Percentiles rank a stretch among this genome's conserved stretches.
Conservation (phyloP, 495 filamentous ascomycete species). For the Aspergillus kassunensis region DNA sequence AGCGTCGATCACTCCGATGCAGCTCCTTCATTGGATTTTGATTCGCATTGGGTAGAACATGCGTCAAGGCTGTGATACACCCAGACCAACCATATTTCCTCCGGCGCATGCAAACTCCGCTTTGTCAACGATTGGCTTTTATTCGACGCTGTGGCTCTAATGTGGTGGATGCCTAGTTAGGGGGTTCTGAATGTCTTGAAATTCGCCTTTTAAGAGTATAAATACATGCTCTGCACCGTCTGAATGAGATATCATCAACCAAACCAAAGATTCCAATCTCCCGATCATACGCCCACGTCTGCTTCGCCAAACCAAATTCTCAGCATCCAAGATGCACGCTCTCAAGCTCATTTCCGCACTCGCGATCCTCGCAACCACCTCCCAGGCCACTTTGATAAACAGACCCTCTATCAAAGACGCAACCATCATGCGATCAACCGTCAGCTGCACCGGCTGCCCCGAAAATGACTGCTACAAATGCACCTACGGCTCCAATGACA, state of each 20-base stretch:
- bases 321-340: not conserved
- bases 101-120: too few relatives aligned
- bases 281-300: too few relatives aligned
- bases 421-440: constrained; percentile 12
- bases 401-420: constrained; percentile 14
- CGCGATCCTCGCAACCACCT: not conserved
- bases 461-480: constrained; percentile 11
- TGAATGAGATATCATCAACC: not conserved
- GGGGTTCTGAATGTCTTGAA: too few relatives aligned
- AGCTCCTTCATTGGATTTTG: not conserved
- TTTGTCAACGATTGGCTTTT: too few relatives aligned
- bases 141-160: too few relatives aligned
- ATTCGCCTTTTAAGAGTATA: not conserved
- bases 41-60: constrained; percentile 6
- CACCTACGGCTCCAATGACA: constrained; percentile 4
- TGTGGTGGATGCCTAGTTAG: too few relatives aligned
- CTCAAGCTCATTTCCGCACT: not conserved
- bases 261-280: not conserved
- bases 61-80: not conserved
- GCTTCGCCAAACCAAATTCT: too few relatives aligned
- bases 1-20: not conserved
- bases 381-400: not conserved
- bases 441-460: constrained; percentile 11
- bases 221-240: not conserved
- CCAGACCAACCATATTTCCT: constrained; percentile 7